Evolutionary conservation across 2,329 filamentous ascomycete species (phyloP), one percentile per base, ranked within the genome.

Genomic region (Phialophora chinensis): DNA sequence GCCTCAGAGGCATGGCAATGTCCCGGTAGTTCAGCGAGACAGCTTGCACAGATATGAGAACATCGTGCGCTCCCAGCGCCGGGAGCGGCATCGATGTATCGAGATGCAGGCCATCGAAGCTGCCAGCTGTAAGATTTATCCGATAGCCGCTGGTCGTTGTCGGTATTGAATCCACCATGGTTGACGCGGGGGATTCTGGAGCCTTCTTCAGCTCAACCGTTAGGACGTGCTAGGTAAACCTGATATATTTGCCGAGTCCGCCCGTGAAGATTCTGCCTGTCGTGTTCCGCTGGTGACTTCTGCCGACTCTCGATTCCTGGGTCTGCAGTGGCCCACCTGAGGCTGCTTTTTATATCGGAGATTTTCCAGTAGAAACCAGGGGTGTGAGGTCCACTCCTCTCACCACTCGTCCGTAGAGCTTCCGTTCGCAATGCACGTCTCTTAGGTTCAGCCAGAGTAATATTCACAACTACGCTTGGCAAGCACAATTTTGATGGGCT

Each of bases 41-140:
- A 3, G 79, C 82, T 8, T 80, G 72, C 0, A 85, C 81, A 76
- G 89, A 90, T 72, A 93, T 87, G 42, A 93, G 54, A 44, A 54
- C 57, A 50, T 63, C 64, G 20, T 60, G 33, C 3, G 60, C 17
- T 17, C 60, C 52, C 50, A 62, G 7, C 1, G 50, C 23, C 25
- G 60, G 27, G 14, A 62, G 35, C 35, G 60, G 52, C 17, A 62
- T 44, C 3, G 50, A 44, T 20, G 12, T 14, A 29, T 56, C 52
- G 3, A 55, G 33, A 7, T 14, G 50, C 31, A 62, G 52, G 52
- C 60, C 60, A 56, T 62, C 60, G 52, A 62, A 62, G 35, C 52
- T 56, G 27, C 52, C 60, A 14, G 52, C 52, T 7, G 23, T 62
- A 6, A 62, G 52, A 33, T 62, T 25, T 20, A 62, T 62, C 8